Percentiles rank a stretch among this genome's conserved stretches.
These are phyloP conservation scores for Yarrowia divulgata DNA, from an alignment of 805 yeast genomes.

Conservation along the genomic window DNA sequence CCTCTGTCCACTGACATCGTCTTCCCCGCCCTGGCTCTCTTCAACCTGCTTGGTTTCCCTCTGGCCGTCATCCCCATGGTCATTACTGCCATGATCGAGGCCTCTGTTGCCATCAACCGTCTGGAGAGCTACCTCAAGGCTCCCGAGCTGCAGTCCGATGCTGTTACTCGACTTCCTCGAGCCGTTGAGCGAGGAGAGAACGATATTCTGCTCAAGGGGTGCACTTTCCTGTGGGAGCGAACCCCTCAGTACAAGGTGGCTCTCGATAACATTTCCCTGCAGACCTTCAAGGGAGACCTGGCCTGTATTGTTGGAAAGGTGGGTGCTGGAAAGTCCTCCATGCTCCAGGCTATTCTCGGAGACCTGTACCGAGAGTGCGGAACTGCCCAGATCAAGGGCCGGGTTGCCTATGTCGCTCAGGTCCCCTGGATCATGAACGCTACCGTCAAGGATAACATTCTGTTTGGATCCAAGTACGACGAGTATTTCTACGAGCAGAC, in stretches of 20 bases:
- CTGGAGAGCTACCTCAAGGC: constrained; percentile 73
- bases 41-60: constrained; percentile 88
- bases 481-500: constrained; percentile 60
- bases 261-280: constrained; percentile 69
- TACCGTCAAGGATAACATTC: constrained; percentile 76
- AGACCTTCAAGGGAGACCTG: constrained; percentile 78
- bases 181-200: constrained; percentile 74
- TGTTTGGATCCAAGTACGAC: constrained; percentile 68
- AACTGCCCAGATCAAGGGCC: constrained; percentile 72
- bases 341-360: constrained; percentile 82
- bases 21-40: constrained; percentile 65
- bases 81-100: constrained; percentile 83
- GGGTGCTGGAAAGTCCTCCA: constrained; percentile 87
- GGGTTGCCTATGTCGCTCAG: constrained; percentile 86
- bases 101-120: constrained; percentile 66
- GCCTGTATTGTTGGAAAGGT: constrained; percentile 89
- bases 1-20: constrained; percentile 91
- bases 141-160: constrained; percentile 80
- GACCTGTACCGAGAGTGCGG: constrained; percentile 82
- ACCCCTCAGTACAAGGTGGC: constrained; percentile 61
- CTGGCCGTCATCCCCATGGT: constrained; percentile 91
- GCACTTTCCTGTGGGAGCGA: constrained; percentile 65
- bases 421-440: constrained; percentile 98
- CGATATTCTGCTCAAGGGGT: constrained; percentile 52
- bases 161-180: constrained; percentile 59